Evolutionary conservation across 768 basidiomycete species (phyloP).

Genomic region (Rhodosporidiobolus odoratus): DNA sequence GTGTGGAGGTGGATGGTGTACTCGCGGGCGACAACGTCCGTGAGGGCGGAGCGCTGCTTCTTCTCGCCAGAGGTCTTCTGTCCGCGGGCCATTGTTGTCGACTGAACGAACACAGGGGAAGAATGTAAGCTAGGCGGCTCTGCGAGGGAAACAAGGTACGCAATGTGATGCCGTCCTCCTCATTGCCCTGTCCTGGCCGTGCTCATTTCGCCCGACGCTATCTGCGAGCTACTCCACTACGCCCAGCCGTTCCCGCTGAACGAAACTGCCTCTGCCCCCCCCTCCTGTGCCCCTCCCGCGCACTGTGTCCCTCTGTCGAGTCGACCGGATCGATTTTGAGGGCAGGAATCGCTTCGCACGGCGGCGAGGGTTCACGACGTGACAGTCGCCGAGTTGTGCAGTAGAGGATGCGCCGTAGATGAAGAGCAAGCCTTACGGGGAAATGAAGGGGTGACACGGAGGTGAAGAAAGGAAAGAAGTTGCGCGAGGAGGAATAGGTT

Average conservation of each 20-base stretch:
- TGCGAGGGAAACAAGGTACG: conserved; percentile 46
- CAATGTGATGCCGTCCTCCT: conserved; percentile 45
- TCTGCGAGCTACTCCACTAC: too few relatives aligned
- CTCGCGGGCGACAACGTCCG: conserved; percentile 93
- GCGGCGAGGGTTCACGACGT: too few relatives aligned
- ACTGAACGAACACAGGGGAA: conserved; percentile 43
- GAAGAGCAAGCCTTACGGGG: too few relatives aligned
- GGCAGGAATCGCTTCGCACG: too few relatives aligned
- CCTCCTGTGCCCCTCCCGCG: too few relatives aligned
- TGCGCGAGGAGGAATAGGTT: not conserved
- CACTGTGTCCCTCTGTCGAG: too few relatives aligned
- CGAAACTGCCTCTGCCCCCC: too few relatives aligned
- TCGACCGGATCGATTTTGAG: too few relatives aligned
- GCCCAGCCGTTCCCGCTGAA: too few relatives aligned
- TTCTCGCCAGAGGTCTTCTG: conserved; percentile 43
- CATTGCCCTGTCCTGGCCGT: not conserved
- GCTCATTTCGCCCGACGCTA: not conserved
- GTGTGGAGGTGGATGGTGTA: conserved; percentile 61
- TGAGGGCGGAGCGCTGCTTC: conserved; percentile 92
- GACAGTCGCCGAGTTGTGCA: too few relatives aligned
- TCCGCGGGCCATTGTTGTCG: conserved; percentile 44
- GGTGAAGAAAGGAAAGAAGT: not conserved
- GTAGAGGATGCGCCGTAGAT: too few relatives aligned
- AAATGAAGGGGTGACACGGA: not conserved
- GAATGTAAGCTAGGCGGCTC: conserved; percentile 51